These are phyloP conservation scores for Russula abietina DNA, from an alignment of 768 basidiomycete species.

Conservation along the genomic window DNA sequence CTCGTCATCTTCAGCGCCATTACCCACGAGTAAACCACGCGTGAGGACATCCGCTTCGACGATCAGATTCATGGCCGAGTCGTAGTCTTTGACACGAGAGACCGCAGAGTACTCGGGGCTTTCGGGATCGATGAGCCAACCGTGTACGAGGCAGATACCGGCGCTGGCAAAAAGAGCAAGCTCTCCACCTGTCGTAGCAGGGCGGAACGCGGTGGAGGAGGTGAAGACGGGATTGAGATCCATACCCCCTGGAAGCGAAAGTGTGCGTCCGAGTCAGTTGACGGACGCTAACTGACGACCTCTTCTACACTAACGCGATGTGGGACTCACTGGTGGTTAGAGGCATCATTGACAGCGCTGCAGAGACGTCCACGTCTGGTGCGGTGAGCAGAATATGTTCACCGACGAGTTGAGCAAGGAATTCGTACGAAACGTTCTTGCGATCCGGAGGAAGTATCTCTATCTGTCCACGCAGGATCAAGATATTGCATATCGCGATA, in stretches of 20 bases:
- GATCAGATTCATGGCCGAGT: no score
- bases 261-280: no score
- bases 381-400: slow-evolving; percentile 66
- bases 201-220: slow-evolving; percentile 58
- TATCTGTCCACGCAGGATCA: slow-evolving; percentile 80
- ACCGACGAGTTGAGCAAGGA: slow-evolving; percentile 75
- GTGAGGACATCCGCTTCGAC: no score
- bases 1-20: slow-evolving; percentile 6
- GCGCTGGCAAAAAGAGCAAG: slow-evolving; percentile 81
- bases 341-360: slow-evolving; percentile 64
- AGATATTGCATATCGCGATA: slow-evolving; percentile 88
- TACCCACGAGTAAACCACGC: slow-evolving; percentile 51
- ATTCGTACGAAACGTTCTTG: slow-evolving; percentile 72
- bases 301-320: not conserved
- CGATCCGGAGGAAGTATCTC: slow-evolving; percentile 61
- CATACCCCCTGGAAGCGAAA: slow-evolving; percentile 71
- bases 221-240: slow-evolving; percentile 85
- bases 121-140: slow-evolving; percentile 89
- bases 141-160: slow-evolving; percentile 77
- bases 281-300: not conserved
- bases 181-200: slow-evolving; percentile 60
- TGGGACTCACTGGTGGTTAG: slow-evolving; percentile 46
- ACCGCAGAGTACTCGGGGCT: no score
- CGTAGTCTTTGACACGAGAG: no score
- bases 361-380: slow-evolving; percentile 57